Conservation (phyloP, 331 rosid species). For the Erythrophleum ivorense region DNA sequence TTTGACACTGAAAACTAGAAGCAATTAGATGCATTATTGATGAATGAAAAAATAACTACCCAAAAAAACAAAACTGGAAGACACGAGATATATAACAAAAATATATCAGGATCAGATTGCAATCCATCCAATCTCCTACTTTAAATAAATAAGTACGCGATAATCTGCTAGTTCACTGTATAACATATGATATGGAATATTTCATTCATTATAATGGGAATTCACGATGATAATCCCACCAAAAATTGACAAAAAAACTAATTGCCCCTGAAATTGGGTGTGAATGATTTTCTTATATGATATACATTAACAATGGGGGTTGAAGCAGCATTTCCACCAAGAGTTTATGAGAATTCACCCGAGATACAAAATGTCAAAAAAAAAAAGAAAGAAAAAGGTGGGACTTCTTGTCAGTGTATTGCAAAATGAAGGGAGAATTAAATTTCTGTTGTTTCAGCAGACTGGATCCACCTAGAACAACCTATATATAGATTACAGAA, state of each 20-base stretch:
- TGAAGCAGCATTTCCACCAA: slow-evolving; percentile 29
- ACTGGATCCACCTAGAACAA: slow-evolving; percentile 21
- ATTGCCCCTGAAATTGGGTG: slow-evolving; percentile 2
- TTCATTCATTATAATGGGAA: slow-evolving; percentile 12
- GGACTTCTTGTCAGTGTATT: no score
- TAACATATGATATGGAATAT: slow-evolving; percentile 8
- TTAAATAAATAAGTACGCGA: slow-evolving; percentile 9
- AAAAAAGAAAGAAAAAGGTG: slow-evolving; percentile 24
- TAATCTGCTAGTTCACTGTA: not conserved
- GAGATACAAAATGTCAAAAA: not conserved
- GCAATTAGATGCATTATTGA: slow-evolving; percentile 26
- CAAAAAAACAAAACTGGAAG: no score
- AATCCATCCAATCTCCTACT: slow-evolving; percentile 38
- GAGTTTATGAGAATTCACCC: not conserved
- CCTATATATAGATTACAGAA: not conserved
- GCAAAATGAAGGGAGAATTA: slow-evolving; percentile 29
- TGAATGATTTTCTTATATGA: slow-evolving; percentile 16
- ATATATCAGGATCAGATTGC: slow-evolving; percentile 10
- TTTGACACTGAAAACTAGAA: slow-evolving; percentile 73
- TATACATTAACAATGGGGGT: slow-evolving; percentile 16
- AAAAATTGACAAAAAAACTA: slow-evolving; percentile 7
- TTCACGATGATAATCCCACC: slow-evolving; percentile 1
- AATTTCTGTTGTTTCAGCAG: slow-evolving; percentile 4
- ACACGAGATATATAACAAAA: not conserved
- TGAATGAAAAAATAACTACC: slow-evolving; percentile 18